Evolutionary conservation across 2,329 filamentous ascomycete genomes (phyloP).

Genomic region (Neoarthrinium moseri): DNA sequence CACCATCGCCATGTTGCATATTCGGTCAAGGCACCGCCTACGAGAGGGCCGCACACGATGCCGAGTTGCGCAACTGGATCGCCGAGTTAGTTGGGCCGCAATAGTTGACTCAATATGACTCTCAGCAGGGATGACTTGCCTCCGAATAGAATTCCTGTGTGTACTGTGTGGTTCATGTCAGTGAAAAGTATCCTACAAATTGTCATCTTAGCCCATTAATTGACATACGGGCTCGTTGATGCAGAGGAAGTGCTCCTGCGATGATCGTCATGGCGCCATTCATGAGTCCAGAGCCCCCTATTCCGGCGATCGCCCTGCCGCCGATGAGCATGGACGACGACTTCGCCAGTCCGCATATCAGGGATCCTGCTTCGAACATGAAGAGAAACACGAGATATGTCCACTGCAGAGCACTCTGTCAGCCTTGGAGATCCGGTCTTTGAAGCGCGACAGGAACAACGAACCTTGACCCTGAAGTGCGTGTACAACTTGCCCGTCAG

Average conservation of each 20-base stretch:
- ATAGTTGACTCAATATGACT: not conserved
- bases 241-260: constrained; percentile 31
- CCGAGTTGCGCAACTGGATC: constrained; percentile 36
- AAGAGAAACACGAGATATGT: constrained; percentile 37
- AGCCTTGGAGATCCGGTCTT: not conserved
- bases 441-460: not conserved
- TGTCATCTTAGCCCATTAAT: not conserved
- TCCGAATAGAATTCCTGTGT: constrained; percentile 16
- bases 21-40: constrained; percentile 41
- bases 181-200: not conserved
- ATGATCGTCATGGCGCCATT: constrained; percentile 51
- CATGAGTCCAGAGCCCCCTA: constrained; percentile 46
- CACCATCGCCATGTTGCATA: constrained; percentile 45
- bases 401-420: constrained; percentile 20
- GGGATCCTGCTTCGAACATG: constrained; percentile 52
- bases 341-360: constrained; percentile 46
- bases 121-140: constrained; percentile 8
- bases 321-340: constrained; percentile 50
- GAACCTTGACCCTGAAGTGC: constrained; percentile 32
- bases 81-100: not conserved
- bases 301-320: constrained; percentile 50
- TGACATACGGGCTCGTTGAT: constrained; percentile 31
- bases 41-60: constrained; percentile 43
- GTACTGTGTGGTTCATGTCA: constrained; percentile 9
- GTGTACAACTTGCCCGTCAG: constrained; percentile 40